Evolutionary conservation across 148 eudicot species (phyloP), one percentile per base, ranked within the genome.

Genomic region (Euryodendron excelsum): DNA sequence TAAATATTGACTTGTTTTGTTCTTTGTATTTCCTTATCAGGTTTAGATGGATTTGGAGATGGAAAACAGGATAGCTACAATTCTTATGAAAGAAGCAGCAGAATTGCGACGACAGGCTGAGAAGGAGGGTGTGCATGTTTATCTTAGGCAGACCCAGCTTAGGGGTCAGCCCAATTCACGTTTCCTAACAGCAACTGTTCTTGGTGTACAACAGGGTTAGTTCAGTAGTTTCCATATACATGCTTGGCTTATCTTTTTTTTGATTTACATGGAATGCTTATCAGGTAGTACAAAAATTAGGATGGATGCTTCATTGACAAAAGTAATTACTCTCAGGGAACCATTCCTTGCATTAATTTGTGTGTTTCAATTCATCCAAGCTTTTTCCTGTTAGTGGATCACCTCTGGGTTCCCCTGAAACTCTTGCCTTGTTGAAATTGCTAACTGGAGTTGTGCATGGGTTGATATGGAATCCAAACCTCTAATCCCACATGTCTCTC

Each of bases 91-190:
- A n/a, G n/a, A n/a, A n/a, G n/a, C n/a, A n/a, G n/a, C n/a, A n/a
- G n/a, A n/a, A n/a, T 80, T 94, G 81, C 90, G 92, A 58, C 84
- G 90, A 33, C 88, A 92, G 83, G 97, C 97, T 82, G 91, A 92
- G 74, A 80, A 84, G 74, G 98, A 94, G 59, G 98, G 97, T 31
- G 89, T 81, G 36, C 85, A 85, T 84, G 94, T 89, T 65, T 94
- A 94, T 88, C 92, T 92, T 60, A 87, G 86, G 77, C 78, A 84
- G 80, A 92, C 97, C 15, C 83, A 86, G 15, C 87, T 83, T 30
- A 84, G 98, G 74, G 87, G 88, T 75, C 89, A 94, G 52, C 98
- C 98, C 37, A 94, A 94, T 89, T 91, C 94, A 9, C 94, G 98
- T 13, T 94, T 94, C 58, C 91, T 94, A 23, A 85, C 88, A 4